Conservation (phyloP, 805 yeast genomes). For the Hanseniaspora valbyensis region DNA sequence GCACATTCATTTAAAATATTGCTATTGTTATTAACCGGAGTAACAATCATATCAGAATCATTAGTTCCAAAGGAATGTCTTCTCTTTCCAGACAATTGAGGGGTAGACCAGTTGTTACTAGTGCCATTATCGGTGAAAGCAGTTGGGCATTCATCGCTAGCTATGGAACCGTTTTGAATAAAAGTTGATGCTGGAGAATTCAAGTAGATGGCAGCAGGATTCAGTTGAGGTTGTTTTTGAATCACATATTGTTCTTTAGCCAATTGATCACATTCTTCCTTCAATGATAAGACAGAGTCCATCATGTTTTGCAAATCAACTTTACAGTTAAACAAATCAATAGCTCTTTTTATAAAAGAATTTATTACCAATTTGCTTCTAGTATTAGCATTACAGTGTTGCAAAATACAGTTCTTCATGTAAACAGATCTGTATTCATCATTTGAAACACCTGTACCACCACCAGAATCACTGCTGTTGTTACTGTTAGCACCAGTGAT, state of each 20-base stretch:
- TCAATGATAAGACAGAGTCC: conserved; percentile 4
- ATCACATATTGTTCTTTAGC: conserved; percentile 11
- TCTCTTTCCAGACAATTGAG: conserved; percentile 12
- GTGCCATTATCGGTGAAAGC: neutral
- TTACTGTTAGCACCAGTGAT: conserved; percentile 5
- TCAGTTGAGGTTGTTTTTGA: neutral
- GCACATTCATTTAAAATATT: neutral
- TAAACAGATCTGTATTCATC: conserved; percentile 13
- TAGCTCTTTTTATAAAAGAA: conserved; percentile 14
- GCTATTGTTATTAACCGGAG: conserved; percentile 9
- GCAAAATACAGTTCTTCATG: conserved; percentile 14
- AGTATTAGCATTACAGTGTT: conserved; percentile 12
- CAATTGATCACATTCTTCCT: conserved; percentile 3
- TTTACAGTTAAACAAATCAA: conserved; percentile 13
- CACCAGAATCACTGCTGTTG: neutral
- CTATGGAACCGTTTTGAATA: neutral
- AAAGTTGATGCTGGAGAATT: conserved; percentile 7
- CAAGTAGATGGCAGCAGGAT: conserved; percentile 6
- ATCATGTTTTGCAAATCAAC: conserved; percentile 14
- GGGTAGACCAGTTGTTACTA: conserved; percentile 11
- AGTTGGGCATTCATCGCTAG: conserved; percentile 5
- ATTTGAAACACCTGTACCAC: neutral
- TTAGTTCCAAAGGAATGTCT: conserved; percentile 3
- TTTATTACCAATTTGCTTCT: conserved; percentile 15
- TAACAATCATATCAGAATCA: conserved; percentile 8